A percentile compares a stretch with the other conserved stretches of the same genome.
These are phyloP conservation scores for Rubia yunnanensis DNA, from an alignment of 257 asterid genomes.

Conservation along the genomic window DNA sequence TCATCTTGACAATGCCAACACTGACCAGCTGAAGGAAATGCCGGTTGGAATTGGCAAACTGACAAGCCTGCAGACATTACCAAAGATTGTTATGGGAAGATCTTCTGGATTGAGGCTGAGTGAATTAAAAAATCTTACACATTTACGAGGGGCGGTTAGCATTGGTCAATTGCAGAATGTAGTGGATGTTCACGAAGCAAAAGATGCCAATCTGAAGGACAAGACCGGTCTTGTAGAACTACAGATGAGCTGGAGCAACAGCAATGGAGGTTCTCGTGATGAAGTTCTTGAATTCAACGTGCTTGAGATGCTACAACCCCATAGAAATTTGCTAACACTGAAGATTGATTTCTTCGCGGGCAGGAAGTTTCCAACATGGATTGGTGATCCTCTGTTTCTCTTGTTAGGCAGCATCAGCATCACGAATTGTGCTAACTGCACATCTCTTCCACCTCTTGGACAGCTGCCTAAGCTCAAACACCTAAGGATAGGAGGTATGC, in stretches of 20 bases:
- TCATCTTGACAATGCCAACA: conserved; percentile 51
- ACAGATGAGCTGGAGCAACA: conserved; percentile 47
- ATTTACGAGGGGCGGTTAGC: conserved; percentile 42
- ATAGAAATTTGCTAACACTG: conserved; percentile 36
- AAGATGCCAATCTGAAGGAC: conserved; percentile 37
- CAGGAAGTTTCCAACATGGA: conserved; percentile 42
- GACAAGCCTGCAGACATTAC: conserved; percentile 41
- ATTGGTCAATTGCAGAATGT: conserved; percentile 53
- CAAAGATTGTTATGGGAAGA: conserved; percentile 41
- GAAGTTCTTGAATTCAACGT: conserved; percentile 31
- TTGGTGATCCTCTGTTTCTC: conserved; percentile 40
- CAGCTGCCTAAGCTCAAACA: conserved; percentile 47
- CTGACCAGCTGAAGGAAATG: conserved; percentile 48
- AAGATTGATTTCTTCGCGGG: conserved; percentile 45
- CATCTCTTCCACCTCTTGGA: conserved; percentile 51
- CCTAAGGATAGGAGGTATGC: conserved; percentile 43
- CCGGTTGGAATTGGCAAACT: conserved; percentile 41
- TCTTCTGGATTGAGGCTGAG: conserved; percentile 39
- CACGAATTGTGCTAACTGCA: conserved; percentile 33
- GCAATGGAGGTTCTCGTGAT: conserved; percentile 18
- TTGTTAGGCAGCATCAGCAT: conserved; percentile 37
- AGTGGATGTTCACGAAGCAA: conserved; percentile 37
- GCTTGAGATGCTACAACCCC: conserved; percentile 44
- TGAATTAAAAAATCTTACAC: conserved; percentile 31
- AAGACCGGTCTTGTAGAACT: conserved; percentile 38